Evolutionary conservation across 2,329 filamentous ascomycete species (phyloP).

Genomic region (Rutstroemia sp.): DNA sequence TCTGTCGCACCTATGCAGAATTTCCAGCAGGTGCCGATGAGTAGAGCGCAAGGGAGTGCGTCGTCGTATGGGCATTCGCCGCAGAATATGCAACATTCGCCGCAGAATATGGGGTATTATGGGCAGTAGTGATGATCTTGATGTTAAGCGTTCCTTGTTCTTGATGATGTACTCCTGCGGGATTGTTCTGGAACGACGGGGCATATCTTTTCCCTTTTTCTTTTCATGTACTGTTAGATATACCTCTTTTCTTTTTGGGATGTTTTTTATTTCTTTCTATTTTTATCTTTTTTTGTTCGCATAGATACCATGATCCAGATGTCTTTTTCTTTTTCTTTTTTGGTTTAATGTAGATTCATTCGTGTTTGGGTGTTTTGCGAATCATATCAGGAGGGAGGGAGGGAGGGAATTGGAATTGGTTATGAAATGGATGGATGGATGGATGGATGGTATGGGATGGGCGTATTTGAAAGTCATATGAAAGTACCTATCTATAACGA

Average conservation of each 20-base stretch:
- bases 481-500: too few species aligned
- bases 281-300: constrained; percentile 10
- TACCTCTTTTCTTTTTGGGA: background rate
- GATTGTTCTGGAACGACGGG: too few species aligned
- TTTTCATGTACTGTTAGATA: background rate
- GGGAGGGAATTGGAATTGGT: background rate
- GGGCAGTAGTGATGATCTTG: constrained; percentile 13
- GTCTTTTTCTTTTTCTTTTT: constrained; percentile 6
- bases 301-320: constrained; percentile 24
- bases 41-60: constrained; percentile 19
- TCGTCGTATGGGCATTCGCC: constrained; percentile 24
- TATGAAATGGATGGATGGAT: too few species aligned
- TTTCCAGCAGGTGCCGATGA: constrained; percentile 24
- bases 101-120: constrained; percentile 17
- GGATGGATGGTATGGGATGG: too few species aligned
- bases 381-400: background rate
- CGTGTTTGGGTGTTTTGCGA: background rate
- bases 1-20: constrained; percentile 13
- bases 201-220: background rate
- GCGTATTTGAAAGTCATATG: too few species aligned
- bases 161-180: constrained; percentile 6
- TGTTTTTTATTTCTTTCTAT: constrained; percentile 7
- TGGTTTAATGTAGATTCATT: background rate
- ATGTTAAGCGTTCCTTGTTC: background rate
- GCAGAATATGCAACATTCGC: constrained; percentile 15